Evolutionary conservation across 108 stramenopile genomes (phyloP), one percentile per base, ranked within the genome.

Genomic region (Schizochytrium sp.): DNA sequence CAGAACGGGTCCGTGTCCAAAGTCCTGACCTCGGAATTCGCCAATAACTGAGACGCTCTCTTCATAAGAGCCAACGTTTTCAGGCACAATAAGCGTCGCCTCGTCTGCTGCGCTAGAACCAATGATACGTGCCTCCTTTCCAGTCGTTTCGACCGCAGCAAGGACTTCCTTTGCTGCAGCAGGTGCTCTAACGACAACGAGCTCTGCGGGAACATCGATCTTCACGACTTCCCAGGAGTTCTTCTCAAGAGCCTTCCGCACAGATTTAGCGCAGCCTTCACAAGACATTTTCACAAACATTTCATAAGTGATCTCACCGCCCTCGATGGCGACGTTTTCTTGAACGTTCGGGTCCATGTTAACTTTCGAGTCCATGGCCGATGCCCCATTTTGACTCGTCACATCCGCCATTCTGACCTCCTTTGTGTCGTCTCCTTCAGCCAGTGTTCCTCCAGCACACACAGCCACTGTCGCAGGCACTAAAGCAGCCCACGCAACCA

Each of bases 21-120:
- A 83, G 10, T 15, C n/a, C 76, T 83, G 28, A 38, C 76, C 76
- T 5, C 76, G 76, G 53, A 83, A 83, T 3, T 83, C 76, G 50
- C 50, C 76, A 10, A 83, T 55, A 7, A 49, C 53, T 13, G 15
- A 40, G 2, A 83, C 76, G 53, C 53, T 83, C 47, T 83, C 76
- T 53, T 83, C 76, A 10, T 17, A 55, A 53, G 76, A 55, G 17
- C 76, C 76, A 17, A 83, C 47, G 76, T 17, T 40, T 12, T 83
- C 76, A 8, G 76, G 76, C 17, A 83, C 76, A 53, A 50, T 10
- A 42, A 83, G 19, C 38, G 53, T 38, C 17, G 17, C 53, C 1
- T 49, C 47, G 10, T 47, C 5, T 10, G 12, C 76, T 55, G 76
- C 47, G 76, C 76, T 83, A 8, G 76, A 55, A 5, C 76, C 76